Percentiles rank a stretch among this genome's conserved stretches.
Evolutionary conservation across 768 basidiomycete species (phyloP).

Genomic region (Tremella fuciformis): DNA sequence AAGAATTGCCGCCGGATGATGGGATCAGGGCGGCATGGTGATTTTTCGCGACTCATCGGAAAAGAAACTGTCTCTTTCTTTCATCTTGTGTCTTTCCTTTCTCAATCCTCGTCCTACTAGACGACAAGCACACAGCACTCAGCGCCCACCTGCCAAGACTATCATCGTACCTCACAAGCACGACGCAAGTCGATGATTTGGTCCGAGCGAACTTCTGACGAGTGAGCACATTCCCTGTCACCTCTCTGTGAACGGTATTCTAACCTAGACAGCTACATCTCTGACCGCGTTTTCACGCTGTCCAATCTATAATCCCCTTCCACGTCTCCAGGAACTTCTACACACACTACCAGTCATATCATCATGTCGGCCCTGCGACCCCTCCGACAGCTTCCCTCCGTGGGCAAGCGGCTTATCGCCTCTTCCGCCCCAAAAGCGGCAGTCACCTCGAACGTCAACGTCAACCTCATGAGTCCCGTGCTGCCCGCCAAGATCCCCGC

Average conservation of each 20-base stretch:
- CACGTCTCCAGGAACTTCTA: not conserved
- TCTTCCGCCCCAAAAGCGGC: constrained; percentile 26
- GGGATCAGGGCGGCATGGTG: no score
- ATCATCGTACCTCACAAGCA: no score
- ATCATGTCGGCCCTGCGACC: constrained; percentile 20
- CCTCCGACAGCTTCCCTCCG: constrained; percentile 13
- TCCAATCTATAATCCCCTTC: constrained; percentile 23
- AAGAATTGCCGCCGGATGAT: no score
- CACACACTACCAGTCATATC: not conserved
- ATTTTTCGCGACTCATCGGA: no score
- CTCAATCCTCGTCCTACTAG: no score
- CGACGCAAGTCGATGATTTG: constrained; percentile 42
- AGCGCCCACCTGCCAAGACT: no score
- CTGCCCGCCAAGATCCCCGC: constrained; percentile 61
- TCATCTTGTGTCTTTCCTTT: no score
- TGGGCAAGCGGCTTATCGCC: constrained; percentile 38
- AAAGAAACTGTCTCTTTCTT: no score
- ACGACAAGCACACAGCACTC: no score
- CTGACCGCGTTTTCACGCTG: constrained; percentile 49
- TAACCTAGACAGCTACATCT: constrained; percentile 36
- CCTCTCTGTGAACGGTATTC: not conserved
- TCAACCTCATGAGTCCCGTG: constrained; percentile 37
- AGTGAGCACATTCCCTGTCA: constrained; percentile 31
- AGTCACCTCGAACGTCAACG: constrained; percentile 11
- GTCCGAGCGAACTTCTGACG: constrained; percentile 50